Percentiles rank a stretch among this genome's conserved stretches.
phyloP scores from a whole-genome alignment of 352 stramenopile species.

The Albugo candida region DNA sequence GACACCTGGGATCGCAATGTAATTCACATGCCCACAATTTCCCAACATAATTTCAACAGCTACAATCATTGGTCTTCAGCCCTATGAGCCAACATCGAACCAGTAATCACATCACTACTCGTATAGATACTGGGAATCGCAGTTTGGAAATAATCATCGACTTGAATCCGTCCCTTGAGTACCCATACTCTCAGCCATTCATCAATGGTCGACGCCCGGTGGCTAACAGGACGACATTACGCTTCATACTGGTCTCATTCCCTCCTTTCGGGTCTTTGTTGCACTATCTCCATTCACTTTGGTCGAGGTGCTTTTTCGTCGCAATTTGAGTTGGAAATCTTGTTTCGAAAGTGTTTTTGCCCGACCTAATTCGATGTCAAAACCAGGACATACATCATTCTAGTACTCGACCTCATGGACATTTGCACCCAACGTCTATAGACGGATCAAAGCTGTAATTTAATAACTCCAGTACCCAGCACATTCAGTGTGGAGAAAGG shows the following conservation, averaged over 20 bases:
- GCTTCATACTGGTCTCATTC: slow-evolving; percentile 32
- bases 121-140: slow-evolving; percentile 88
- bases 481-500: slow-evolving; percentile 94
- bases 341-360: slow-evolving; percentile 97
- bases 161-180: slow-evolving; percentile 93
- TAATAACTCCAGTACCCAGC: slow-evolving; percentile 95
- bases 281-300: slow-evolving; percentile 85
- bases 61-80: slow-evolving; percentile 98
- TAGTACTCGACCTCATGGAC: slow-evolving; percentile 98
- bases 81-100: slow-evolving; percentile 98
- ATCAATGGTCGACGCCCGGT: slow-evolving; percentile 93
- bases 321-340: slow-evolving; percentile 95
- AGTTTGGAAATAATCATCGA: slow-evolving; percentile 94
- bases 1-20: slow-evolving; percentile 96
- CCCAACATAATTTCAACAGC: slow-evolving; percentile 93
- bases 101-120: slow-evolving; percentile 95
- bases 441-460: slow-evolving; percentile 96
- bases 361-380: slow-evolving; percentile 91
- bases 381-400: slow-evolving; percentile 83
- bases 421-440: slow-evolving; percentile 89
- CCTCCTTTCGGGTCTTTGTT: slow-evolving; percentile 64
- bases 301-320: slow-evolving; percentile 91
- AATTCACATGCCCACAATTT: slow-evolving; percentile 97
- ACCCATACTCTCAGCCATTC: slow-evolving; percentile 86
- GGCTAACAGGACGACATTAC: slow-evolving; percentile 62